Evolutionary conservation across 2,329 filamentous ascomycete genomes (phyloP).

Genomic region (Penicillium sp.): DNA sequence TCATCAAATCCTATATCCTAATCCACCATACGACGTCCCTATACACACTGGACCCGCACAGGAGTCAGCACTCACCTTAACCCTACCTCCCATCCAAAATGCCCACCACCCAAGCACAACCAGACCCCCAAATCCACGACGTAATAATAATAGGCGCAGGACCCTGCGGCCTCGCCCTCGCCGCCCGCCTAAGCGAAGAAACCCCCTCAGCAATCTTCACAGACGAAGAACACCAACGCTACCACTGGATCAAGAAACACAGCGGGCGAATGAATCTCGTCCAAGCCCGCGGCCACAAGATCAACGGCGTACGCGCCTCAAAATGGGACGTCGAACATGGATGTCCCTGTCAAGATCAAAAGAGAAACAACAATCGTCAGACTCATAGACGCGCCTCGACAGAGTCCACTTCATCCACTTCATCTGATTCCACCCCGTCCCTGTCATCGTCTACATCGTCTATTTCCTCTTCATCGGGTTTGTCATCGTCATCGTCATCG

Average conservation of each 20-base stretch:
- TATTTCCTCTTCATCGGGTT: constrained; percentile 10
- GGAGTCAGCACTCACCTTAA: not conserved
- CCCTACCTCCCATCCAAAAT: constrained; percentile 3
- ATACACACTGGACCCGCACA: not conserved
- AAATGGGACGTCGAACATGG: constrained; percentile 25
- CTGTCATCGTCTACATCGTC: constrained; percentile 19
- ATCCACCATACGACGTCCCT: not conserved
- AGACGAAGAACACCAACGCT: constrained; percentile 77
- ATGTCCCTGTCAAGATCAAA: constrained; percentile 5
- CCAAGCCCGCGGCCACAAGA: constrained; percentile 28
- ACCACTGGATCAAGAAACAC: constrained; percentile 70
- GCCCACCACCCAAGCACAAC: constrained; percentile 2
- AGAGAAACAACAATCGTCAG: too few species aligned
- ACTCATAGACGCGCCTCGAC: constrained; percentile 16
- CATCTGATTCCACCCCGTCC: too few species aligned
- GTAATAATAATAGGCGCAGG: constrained; percentile 71
- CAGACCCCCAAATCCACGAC: constrained; percentile 44
- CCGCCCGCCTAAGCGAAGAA: constrained; percentile 66
- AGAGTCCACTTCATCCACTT: constrained; percentile 19
- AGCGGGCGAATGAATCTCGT: constrained; percentile 54
- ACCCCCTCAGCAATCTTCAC: constrained; percentile 77
- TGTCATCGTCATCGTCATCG: constrained; percentile 14
- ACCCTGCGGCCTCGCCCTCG: constrained; percentile 69
- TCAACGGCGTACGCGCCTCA: constrained; percentile 29
- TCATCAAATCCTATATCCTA: not conserved